Base-by-base conservation (phyloP, 352 stramenopile species). In the Globisporangium emineosum region DNA sequence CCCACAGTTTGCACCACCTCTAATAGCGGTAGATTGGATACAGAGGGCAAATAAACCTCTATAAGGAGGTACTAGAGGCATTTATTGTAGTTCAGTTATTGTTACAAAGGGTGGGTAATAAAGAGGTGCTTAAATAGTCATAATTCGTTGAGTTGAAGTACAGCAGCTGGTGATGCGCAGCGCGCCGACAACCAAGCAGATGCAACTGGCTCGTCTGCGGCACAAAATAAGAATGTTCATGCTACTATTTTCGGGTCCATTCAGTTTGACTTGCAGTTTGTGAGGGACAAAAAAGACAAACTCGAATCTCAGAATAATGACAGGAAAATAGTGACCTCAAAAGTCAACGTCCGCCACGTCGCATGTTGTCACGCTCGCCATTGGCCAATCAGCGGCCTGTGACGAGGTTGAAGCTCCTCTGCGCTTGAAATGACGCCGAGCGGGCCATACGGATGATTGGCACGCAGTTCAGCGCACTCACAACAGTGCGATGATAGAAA, bases 101-200 rank as follows among this genome's bases (percentile, higher is more conserved):
- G 3, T 10, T 35, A 35, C 32, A 35, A 35, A 40, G n/a, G 33
- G 33, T 40, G 33, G 10, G 1, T 40, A 40, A 40, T 57, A 42
- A 42, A 27, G 42, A 21, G 32, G 27, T 15, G 12, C 1, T 42
- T 12, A 27, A 42, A n/a, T n/a, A n/a, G 29, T 32, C 5, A 32
- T 32, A 6, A 29, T 9, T 9, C 19, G 32, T 0, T 0, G 15
- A 25, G 5, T 60, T 60, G 54, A 60, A 60, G 54, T 60, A 60
- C 54, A 29, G 54, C 33, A 47, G n/a, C 9, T 43, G 54, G 37
- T 60, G 54, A 60, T 60, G 54, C 54, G 53, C 53, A 17, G 23
- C 21, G 33, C 25, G 35, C 54, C 23, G 37, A 33, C 13, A 3
- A 12, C 8, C 33, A 47, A 50, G 29, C 21, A 32, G 21, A 52